phyloP scores from a whole-genome alignment of 768 basidiomycete genomes.

The Trametes punicea region DNA sequence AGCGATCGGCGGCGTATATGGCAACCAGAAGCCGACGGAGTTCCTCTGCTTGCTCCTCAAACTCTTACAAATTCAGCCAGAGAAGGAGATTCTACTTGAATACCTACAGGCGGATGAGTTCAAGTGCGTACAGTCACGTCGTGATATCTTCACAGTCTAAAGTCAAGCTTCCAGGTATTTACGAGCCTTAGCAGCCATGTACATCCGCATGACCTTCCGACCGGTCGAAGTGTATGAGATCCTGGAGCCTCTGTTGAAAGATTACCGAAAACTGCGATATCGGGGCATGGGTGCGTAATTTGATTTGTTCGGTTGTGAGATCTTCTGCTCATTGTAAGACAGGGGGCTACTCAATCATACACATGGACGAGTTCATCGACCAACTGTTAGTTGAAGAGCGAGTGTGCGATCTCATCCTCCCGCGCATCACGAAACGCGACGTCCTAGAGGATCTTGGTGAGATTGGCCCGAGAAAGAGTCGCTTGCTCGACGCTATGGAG shows the following conservation, averaged over 20 bases:
- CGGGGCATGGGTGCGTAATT: conserved; percentile 69
- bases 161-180: conserved; percentile 62
- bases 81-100: conserved; percentile 95
- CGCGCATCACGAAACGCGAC: conserved; percentile 79
- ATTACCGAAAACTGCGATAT: conserved; percentile 85
- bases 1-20: conserved; percentile 90
- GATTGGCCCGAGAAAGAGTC: conserved; percentile 79
- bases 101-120: conserved; percentile 97
- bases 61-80: conserved; percentile 93
- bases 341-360: conserved; percentile 86
- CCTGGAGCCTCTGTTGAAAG: conserved; percentile 91
- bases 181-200: conserved; percentile 88
- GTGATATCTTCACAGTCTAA: neutral
- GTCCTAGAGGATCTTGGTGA: conserved; percentile 92
- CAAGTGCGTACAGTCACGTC: conserved; percentile 61
- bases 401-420: conserved; percentile 95
- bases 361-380: conserved; percentile 92
- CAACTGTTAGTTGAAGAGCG: conserved; percentile 81
- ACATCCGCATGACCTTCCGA: conserved; percentile 92
- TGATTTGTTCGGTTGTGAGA: neutral
- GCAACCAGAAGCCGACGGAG: conserved; percentile 91
- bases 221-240: conserved; percentile 89
- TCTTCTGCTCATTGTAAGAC: neutral
- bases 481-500: conserved; percentile 86
- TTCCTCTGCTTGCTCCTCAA: conserved; percentile 92